Percentiles rank a stretch among this genome's conserved stretches.
These are phyloP conservation scores for Calonectria hongkongensis DNA, from an alignment of 2,329 filamentous ascomycete genomes.

Conservation along the genomic window DNA sequence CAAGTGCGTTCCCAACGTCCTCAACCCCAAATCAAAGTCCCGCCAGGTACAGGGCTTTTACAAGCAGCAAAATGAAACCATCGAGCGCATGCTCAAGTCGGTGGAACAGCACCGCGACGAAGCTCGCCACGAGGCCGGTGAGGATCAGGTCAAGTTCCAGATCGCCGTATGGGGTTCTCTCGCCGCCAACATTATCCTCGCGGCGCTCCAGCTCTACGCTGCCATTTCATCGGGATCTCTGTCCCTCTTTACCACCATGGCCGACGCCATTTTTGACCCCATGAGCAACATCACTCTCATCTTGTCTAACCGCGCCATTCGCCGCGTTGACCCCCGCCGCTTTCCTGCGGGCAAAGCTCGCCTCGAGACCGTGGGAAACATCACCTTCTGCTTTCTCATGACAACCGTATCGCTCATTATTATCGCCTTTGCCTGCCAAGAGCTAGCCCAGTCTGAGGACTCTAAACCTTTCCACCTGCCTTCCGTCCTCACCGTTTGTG, in stretches of 20 bases:
- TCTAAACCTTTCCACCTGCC: slow-evolving; percentile 84
- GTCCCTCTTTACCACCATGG: slow-evolving; percentile 98
- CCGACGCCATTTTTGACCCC: slow-evolving; percentile 95
- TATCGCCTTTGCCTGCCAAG: slow-evolving; percentile 88
- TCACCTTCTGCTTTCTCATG: slow-evolving; percentile 98
- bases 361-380: slow-evolving; percentile 96
- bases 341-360: slow-evolving; percentile 96
- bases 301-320: slow-evolving; percentile 90
- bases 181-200: slow-evolving; percentile 86
- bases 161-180: slow-evolving; percentile 82
- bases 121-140: slow-evolving; percentile 85
- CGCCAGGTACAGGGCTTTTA: slow-evolving; percentile 87
- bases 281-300: slow-evolving; percentile 92
- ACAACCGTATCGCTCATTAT: slow-evolving; percentile 92
- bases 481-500: slow-evolving; percentile 87
- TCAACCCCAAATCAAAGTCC: slow-evolving; percentile 59
- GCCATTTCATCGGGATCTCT: slow-evolving; percentile 92
- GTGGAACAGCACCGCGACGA: slow-evolving; percentile 93
- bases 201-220: slow-evolving; percentile 90
- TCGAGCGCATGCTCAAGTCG: slow-evolving; percentile 91
- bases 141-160: slow-evolving; percentile 86
- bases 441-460: slow-evolving; percentile 75
- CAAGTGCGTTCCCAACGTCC: slow-evolving; percentile 47
- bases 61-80: slow-evolving; percentile 92
- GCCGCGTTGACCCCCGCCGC: slow-evolving; percentile 87